Conservation (phyloP, 2,329 filamentous ascomycete genomes). For the Clonostachys byssicola region DNA sequence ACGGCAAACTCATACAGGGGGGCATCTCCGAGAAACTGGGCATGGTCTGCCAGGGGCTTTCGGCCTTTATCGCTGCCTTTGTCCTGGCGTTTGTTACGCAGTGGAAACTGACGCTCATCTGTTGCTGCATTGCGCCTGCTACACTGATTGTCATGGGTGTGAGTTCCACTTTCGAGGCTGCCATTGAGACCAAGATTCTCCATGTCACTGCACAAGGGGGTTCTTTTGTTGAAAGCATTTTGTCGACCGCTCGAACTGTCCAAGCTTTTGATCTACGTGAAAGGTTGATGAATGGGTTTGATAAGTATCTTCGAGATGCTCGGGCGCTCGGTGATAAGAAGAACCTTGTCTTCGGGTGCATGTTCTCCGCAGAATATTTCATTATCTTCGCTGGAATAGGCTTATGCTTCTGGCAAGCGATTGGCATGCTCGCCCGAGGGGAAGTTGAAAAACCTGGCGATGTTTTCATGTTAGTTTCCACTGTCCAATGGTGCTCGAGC, state of each 20-base stretch:
- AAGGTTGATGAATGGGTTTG: slow-evolving; percentile 4
- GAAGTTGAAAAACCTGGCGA: slow-evolving; percentile 4
- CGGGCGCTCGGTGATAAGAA: slow-evolving; percentile 2
- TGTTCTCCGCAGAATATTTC: slow-evolving; percentile 25
- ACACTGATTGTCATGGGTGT: slow-evolving; percentile 6
- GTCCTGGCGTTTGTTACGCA: slow-evolving; percentile 22
- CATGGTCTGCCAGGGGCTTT: slow-evolving; percentile 20
- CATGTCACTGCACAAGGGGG: slow-evolving; percentile 25
- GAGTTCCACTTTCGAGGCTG: slow-evolving; percentile 12
- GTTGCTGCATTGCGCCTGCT: slow-evolving; percentile 3
- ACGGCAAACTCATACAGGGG: slow-evolving; percentile 24
- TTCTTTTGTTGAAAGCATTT: slow-evolving; percentile 15
- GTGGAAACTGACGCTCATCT: slow-evolving; percentile 28
- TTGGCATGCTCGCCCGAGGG: slow-evolving; percentile 26
- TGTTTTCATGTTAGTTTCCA: slow-evolving; percentile 6
- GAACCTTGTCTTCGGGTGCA: slow-evolving; percentile 1
- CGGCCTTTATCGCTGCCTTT: slow-evolving; percentile 22
- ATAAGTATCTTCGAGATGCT: slow-evolving; percentile 4
- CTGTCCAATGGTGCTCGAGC: neutral
- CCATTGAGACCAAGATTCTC: slow-evolving; percentile 12
- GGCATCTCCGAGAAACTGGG: slow-evolving; percentile 24
- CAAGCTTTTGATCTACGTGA: slow-evolving; percentile 7
- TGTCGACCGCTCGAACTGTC: slow-evolving; percentile 5
- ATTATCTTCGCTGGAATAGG: slow-evolving; percentile 7
- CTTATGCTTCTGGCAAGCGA: slow-evolving; percentile 12